Base-by-base conservation (phyloP, 2,329 filamentous ascomycete genomes). In the Chaetomiaceae sp. region DNA sequence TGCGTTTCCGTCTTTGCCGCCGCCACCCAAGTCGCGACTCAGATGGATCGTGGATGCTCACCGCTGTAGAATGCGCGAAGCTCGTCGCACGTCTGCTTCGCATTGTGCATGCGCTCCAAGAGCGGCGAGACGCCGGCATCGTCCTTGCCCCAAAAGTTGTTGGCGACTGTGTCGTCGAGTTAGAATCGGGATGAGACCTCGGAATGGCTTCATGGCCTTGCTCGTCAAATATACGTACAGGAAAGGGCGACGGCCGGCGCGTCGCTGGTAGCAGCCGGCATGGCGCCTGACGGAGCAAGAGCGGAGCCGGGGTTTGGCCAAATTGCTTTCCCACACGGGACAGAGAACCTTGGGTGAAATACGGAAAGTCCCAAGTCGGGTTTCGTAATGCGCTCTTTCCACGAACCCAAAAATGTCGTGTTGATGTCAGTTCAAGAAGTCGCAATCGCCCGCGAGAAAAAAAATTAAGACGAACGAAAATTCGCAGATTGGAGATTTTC, bases 121-220 rank as follows among this genome's bases (percentile, higher is more conserved):
- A 99, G 81, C 52, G 93, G 95, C 40, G 79, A 78, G 64, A 99
- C 91, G 66, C 93, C 95, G 45, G 92, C 93, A 76, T 99, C 93
- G 68, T 97, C 92, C 76, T 95, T 97, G 58, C 93, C 93, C 93
- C 93, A 99, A 71, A 99, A 99, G 69, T 99, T 99, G 74, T 99
- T 99, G 64, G 93, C 92, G 74, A 99, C 91, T 91, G 59, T 50
- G 16, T 13, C 16, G 1, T 25, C 12, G 43, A 54, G 49, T 47
- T 33, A 55, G 49, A 10, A 35, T 10, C 16, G 17, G 14, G 19
- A n/a, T 23, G 14, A n/a, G 16, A 10, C 9, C 19, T n/a, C n/a
- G n/a, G n/a, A n/a, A n/a, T n/a, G n/a, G n/a, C n/a, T n/a, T n/a
- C n/a, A n/a, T n/a, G n/a, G n/a, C n/a, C n/a, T n/a, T n/a, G n/a